Evolutionary conservation across 495 filamentous ascomycete species (phyloP).

Genomic region (Xylaria flabelliformis): DNA sequence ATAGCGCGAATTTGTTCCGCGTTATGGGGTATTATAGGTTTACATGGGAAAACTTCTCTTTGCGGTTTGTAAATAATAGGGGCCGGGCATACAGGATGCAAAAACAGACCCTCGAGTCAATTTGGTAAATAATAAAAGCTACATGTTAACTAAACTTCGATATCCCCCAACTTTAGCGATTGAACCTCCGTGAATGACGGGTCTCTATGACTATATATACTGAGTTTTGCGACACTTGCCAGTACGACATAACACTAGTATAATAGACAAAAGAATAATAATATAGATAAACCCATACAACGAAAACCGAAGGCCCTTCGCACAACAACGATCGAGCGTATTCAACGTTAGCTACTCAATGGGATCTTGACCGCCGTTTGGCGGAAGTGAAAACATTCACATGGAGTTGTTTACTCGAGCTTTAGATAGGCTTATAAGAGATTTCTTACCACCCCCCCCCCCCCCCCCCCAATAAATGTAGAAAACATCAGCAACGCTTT

Average conservation of each 20-base stretch:
- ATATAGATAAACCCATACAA: not conserved
- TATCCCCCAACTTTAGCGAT: not conserved
- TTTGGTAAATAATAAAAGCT: not conserved
- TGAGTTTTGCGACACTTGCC: not conserved
- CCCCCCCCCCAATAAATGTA: not conserved
- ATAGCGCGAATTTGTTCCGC: not conserved
- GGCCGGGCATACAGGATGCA: not conserved
- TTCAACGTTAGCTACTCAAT: not conserved
- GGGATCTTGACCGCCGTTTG: not conserved
- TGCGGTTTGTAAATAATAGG: not conserved
- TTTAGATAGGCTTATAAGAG: not conserved
- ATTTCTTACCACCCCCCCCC: not conserved
- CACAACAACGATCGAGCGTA: not conserved
- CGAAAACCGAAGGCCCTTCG: not conserved
- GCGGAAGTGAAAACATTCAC: not conserved
- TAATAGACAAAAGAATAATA: not conserved
- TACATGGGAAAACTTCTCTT: not conserved
- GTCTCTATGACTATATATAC: not conserved
- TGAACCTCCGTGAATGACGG: not conserved
- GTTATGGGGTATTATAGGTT: not conserved
- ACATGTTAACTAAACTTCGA: too few relatives aligned
- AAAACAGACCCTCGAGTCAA: slow-evolving; percentile 16
- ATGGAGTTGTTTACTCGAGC: not conserved
- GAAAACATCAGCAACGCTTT: not conserved
- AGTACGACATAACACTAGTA: not conserved